Conservation (phyloP, 2,329 filamentous ascomycete species). For the Blastomyces gilchristii region DNA sequence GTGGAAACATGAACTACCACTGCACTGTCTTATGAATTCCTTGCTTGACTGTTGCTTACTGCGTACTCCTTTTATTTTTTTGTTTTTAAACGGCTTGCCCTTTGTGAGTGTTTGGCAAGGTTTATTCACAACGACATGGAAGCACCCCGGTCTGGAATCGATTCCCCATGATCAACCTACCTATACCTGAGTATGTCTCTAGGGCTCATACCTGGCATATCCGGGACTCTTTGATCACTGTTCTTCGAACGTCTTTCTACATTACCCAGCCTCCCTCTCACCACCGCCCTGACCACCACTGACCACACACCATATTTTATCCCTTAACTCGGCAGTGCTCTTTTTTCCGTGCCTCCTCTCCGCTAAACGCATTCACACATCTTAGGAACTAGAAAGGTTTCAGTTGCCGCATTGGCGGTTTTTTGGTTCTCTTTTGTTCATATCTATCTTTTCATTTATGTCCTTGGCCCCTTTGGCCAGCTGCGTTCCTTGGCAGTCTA, state of each 20-base stretch:
- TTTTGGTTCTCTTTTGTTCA: not conserved
- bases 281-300: no score
- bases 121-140: not conserved
- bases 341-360: not conserved
- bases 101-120: not conserved
- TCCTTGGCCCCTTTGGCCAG: not conserved
- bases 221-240: not conserved
- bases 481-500: not conserved
- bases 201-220: not conserved
- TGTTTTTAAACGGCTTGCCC: not conserved
- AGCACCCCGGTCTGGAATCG: not conserved
- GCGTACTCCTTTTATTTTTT: not conserved
- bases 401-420: not conserved
- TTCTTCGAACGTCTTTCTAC: not conserved
- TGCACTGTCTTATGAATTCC: not conserved
- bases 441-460: not conserved
- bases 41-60: not conserved
- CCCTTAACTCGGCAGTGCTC: not conserved
- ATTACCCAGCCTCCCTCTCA: no score
- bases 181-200: not conserved
- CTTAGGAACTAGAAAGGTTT: not conserved
- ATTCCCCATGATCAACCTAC: not conserved
- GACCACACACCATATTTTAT: not conserved
- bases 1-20: not conserved
- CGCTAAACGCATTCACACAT: not conserved